These are phyloP conservation scores for Thielaviopsis ethacetica DNA, from an alignment of 2,329 filamentous ascomycete species.

Conservation along the genomic window DNA sequence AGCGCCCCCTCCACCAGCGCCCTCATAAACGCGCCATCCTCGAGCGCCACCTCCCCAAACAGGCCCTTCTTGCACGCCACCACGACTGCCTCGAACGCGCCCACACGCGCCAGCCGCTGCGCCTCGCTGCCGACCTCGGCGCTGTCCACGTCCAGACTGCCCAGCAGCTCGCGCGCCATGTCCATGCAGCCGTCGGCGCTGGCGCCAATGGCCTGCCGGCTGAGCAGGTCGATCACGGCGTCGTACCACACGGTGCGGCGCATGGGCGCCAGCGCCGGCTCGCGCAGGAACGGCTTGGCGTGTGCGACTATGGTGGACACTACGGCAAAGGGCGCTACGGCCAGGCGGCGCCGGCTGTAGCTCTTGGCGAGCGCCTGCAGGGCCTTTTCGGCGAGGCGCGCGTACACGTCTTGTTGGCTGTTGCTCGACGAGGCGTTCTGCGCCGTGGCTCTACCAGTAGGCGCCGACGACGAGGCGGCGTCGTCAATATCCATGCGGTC, in stretches of 20 bases:
- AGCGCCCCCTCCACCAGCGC: slow-evolving; percentile 21
- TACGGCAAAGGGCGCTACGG: slow-evolving; percentile 21
- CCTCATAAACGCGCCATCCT: slow-evolving; percentile 18
- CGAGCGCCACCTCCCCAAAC: slow-evolving; percentile 21
- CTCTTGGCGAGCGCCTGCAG: slow-evolving; percentile 34
- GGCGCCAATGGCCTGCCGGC: slow-evolving; percentile 19
- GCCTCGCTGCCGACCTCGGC: slow-evolving; percentile 33
- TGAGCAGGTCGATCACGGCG: slow-evolving; percentile 30
- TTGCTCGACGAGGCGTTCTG: slow-evolving; percentile 28
- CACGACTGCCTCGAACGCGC: slow-evolving; percentile 27
- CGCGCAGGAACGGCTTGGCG: slow-evolving; percentile 25
- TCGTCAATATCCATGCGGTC: slow-evolving; percentile 56
- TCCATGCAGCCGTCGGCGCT: slow-evolving; percentile 14
- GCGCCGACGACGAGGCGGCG: slow-evolving; percentile 22
- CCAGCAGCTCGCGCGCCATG: slow-evolving; percentile 24
- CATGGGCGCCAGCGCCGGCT: slow-evolving; percentile 24
- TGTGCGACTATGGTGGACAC: slow-evolving; percentile 24
- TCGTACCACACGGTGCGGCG: slow-evolving; percentile 37
- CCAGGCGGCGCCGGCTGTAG: slow-evolving; percentile 28
- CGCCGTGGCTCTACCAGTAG: not conserved
- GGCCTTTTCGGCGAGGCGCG: slow-evolving; percentile 30
- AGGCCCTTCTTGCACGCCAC: slow-evolving; percentile 26
- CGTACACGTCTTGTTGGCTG: slow-evolving; percentile 16
- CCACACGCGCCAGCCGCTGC: slow-evolving; percentile 31
- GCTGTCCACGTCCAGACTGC: slow-evolving; percentile 29